Evolutionary conservation across 2,329 filamentous ascomycete species (phyloP).

Genomic region (Ophiostoma piceae): DNA sequence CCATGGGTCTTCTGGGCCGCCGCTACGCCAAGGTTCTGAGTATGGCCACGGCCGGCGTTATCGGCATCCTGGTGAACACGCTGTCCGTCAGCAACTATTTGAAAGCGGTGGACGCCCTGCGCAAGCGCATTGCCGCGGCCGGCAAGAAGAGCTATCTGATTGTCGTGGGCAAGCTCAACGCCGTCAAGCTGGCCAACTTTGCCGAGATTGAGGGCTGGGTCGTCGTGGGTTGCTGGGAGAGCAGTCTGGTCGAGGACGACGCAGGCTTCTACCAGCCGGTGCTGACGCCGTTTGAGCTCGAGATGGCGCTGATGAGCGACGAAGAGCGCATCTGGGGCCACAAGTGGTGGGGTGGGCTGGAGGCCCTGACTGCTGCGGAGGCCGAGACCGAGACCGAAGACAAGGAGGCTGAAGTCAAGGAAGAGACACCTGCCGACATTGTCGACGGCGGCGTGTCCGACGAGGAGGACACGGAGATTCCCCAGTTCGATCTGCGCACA

Average conservation of each 20-base stretch:
- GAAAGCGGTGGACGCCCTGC: conserved; percentile 68
- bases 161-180: conserved; percentile 93
- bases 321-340: conserved; percentile 76
- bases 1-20: conserved; percentile 61
- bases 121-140: conserved; percentile 64
- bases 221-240: conserved; percentile 97
- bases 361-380: conserved; percentile 46
- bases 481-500: conserved; percentile 87
- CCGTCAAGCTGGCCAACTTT: conserved; percentile 95
- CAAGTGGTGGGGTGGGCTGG: conserved; percentile 84
- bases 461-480: conserved; percentile 68
- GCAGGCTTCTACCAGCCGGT: conserved; percentile 78
- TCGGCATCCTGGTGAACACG: conserved; percentile 94
- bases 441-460: conserved; percentile 33
- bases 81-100: conserved; percentile 89
- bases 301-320: conserved; percentile 69
- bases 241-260: conserved; percentile 80
- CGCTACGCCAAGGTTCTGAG: conserved; percentile 83
- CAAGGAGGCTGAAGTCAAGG: not conserved
- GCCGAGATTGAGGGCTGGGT: conserved; percentile 94
- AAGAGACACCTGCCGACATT: not conserved
- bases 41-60: conserved; percentile 73
- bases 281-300: conserved; percentile 91
- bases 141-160: conserved; percentile 96
- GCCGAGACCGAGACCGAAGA: not conserved